These are phyloP conservation scores for Aspergillus diversus DNA, from an alignment of 495 filamentous ascomycete genomes.

Conservation along the genomic window DNA sequence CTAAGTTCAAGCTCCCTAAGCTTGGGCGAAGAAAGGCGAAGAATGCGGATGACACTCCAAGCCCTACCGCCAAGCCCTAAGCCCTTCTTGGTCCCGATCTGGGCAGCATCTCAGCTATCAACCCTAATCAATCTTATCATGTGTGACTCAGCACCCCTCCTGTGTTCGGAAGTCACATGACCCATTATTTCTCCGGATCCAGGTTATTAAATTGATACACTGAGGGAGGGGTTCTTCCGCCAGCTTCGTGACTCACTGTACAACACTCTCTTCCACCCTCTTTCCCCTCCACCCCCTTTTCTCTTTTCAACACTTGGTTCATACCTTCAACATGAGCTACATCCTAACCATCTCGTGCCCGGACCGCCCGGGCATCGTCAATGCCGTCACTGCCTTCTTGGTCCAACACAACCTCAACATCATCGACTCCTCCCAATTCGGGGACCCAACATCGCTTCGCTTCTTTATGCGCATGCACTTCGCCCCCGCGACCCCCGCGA, in stretches of 20 bases:
- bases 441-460: slow-evolving; percentile 62
- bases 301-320: slow-evolving; percentile 37
- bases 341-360: slow-evolving; percentile 77
- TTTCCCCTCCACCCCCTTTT: neutral
- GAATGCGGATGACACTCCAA: neutral
- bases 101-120: neutral
- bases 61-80: slow-evolving; percentile 10
- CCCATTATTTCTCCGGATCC: neutral
- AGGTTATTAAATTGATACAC: slow-evolving; percentile 3
- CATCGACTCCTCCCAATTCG: slow-evolving; percentile 74
- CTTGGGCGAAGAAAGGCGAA: neutral
- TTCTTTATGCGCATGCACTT: slow-evolving; percentile 85
- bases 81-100: neutral
- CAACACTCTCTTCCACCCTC: slow-evolving; percentile 3
- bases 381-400: slow-evolving; percentile 73
- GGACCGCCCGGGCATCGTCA: slow-evolving; percentile 74
- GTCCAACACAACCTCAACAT: slow-evolving; percentile 70
- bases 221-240: neutral
- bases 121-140: slow-evolving; percentile 10
- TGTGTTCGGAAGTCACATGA: slow-evolving; percentile 9
- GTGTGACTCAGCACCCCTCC: slow-evolving; percentile 6
- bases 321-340: slow-evolving; percentile 53
- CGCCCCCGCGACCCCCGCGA: slow-evolving; percentile 42
- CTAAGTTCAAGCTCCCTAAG: neutral
- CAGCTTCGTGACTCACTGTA: neutral